phyloP scores from a whole-genome alignment of 441 rosid genomes.

The Biscutella laevigata region DNA sequence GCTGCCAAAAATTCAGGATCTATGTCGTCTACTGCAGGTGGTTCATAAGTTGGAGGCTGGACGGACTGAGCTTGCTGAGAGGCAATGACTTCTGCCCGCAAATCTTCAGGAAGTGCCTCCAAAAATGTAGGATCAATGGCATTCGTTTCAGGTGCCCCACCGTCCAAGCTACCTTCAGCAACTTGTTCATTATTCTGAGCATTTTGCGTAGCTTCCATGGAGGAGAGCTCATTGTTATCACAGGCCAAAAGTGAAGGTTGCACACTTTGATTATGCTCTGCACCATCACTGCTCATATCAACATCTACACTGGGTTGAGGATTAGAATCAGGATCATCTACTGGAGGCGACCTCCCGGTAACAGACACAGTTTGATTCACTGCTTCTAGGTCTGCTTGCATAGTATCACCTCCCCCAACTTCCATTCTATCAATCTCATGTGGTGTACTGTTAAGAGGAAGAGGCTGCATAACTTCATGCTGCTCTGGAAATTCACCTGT shows the following conservation, averaged over 20 bases:
- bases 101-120: slow-evolving; percentile 94
- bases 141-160: slow-evolving; percentile 53
- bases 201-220: slow-evolving; percentile 30
- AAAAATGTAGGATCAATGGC: slow-evolving; percentile 95
- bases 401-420: slow-evolving; percentile 53
- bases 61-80: slow-evolving; percentile 93
- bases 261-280: slow-evolving; percentile 49
- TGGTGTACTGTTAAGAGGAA: slow-evolving; percentile 44
- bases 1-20: slow-evolving; percentile 99
- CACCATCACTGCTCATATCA: slow-evolving; percentile 66
- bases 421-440: slow-evolving; percentile 71
- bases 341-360: slow-evolving; percentile 32
- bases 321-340: slow-evolving; percentile 30
- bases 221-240: slow-evolving; percentile 36
- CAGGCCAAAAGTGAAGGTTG: slow-evolving; percentile 37
- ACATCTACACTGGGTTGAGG: slow-evolving; percentile 50
- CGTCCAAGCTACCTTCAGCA: slow-evolving; percentile 52
- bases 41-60: slow-evolving; percentile 76
- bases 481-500: slow-evolving; percentile 29
- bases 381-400: slow-evolving; percentile 33
- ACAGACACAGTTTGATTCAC: slow-evolving; percentile 38
- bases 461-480: slow-evolving; percentile 50
- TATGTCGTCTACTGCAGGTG: slow-evolving; percentile 86
- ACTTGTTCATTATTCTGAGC: slow-evolving; percentile 17
- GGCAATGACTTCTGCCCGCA: slow-evolving; percentile 95